These are phyloP conservation scores for Aureobasidium melanogenum DNA, from an alignment of 2,329 filamentous ascomycete species.

Conservation along the genomic window DNA sequence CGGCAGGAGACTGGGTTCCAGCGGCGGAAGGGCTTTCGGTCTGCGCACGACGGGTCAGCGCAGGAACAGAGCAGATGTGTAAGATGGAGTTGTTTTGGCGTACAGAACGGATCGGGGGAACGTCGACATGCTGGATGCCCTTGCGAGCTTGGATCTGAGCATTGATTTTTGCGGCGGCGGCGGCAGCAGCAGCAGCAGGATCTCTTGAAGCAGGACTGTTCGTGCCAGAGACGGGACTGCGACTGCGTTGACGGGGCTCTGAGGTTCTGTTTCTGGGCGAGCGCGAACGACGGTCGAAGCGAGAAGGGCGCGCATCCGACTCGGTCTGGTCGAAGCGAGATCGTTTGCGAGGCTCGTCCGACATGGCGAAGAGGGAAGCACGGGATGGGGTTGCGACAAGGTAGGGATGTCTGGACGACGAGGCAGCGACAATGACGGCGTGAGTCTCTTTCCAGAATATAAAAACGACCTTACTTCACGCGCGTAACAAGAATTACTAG, in stretches of 20 bases:
- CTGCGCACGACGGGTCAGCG: constrained; percentile 16
- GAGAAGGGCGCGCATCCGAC: constrained; percentile 57
- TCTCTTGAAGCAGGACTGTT: constrained; percentile 44
- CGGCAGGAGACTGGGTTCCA: constrained; percentile 41
- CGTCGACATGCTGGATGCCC: constrained; percentile 82
- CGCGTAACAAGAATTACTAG: neutral
- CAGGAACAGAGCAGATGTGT: too few species aligned
- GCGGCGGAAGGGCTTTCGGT: constrained; percentile 29
- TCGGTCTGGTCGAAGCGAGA: constrained; percentile 93
- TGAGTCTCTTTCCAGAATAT: too few species aligned
- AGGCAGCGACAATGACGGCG: neutral
- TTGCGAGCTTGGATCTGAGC: constrained; percentile 54
- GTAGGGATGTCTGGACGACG: neutral
- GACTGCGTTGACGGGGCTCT: constrained; percentile 57
- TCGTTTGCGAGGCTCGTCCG: constrained; percentile 74
- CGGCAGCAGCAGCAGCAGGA: constrained; percentile 68
- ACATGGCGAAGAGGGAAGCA: constrained; percentile 43
- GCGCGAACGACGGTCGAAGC: constrained; percentile 87
- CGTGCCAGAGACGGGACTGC: constrained; percentile 59
- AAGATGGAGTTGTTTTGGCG: constrained; percentile 16
- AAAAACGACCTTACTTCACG: neutral
- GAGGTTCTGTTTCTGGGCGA: constrained; percentile 61
- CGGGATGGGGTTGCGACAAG: constrained; percentile 9
- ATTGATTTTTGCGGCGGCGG: constrained; percentile 52
- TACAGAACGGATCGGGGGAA: constrained; percentile 66